Percentiles rank a stretch among this genome's conserved stretches.
These are phyloP conservation scores for Prunus fruticosa DNA, from an alignment of 306 rosid genomes.

Conservation along the genomic window DNA sequence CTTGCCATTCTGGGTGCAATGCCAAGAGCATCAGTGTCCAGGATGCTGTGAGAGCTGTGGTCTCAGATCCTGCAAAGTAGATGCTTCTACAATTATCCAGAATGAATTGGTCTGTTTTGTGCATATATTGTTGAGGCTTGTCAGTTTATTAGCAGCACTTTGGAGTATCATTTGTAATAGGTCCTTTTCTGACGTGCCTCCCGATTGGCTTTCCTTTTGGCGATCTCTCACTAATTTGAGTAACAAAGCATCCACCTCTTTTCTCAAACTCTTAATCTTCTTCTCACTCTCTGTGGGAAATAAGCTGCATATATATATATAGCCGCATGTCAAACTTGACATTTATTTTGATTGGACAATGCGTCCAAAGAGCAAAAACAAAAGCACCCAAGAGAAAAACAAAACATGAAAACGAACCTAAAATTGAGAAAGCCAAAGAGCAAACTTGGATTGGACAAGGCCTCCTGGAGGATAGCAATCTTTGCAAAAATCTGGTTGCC, in stretches of 20 bases:
- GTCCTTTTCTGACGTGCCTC: neutral
- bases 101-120: neutral
- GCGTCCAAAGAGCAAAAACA: neutral
- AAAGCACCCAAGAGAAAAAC: neutral
- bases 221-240: constrained; percentile 1
- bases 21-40: constrained; percentile 28
- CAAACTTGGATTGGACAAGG: neutral
- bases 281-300: neutral
- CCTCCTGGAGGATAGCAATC: neutral
- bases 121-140: neutral
- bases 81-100: constrained; percentile 10
- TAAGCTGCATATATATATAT: neutral
- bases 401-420: neutral
- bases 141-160: neutral
- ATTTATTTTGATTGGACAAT: neutral
- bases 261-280: constrained; percentile 2
- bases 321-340: neutral
- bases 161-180: constrained; percentile 11
- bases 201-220: neutral
- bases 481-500: constrained; percentile 4
- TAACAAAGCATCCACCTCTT: constrained; percentile 5
- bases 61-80: constrained; percentile 19
- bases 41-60: constrained; percentile 14
- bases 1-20: constrained; percentile 17
- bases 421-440: neutral